Base-by-base conservation (phyloP, 2,329 filamentous ascomycete species). In the Nemania sp. region DNA sequence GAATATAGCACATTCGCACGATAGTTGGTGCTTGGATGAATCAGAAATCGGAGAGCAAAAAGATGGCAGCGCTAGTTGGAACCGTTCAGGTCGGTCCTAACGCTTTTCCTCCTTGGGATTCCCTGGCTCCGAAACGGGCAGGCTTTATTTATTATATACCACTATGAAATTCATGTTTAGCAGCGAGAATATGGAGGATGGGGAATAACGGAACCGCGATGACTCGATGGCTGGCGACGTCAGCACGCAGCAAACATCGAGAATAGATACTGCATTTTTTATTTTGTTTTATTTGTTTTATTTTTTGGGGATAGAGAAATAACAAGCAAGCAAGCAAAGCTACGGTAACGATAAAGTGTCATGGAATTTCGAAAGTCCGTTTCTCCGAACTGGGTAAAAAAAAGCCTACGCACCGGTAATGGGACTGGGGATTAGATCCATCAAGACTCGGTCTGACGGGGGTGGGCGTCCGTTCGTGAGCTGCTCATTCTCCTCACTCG, bases 271-370 rank as follows among this genome's bases (percentile, higher is more conserved):
- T 21, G 39, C 9, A 5, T 57, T 60, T 60, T 54, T 29, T 29
- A 29, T 7, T 29, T 29, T 29, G 39, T 60, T 54, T 29, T 29
- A 29, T 7, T 29, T 29, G 3, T 39, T n/a, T n/a, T n/a, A n/a
- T n/a, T n/a, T n/a, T n/a, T n/a, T n/a, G n/a, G n/a, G 52, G 18
- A 62, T 62, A 62, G 49, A 62, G 12, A 37, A 62, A 59, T 50
- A 61, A n/a, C 12, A 49, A 58, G n/a, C n/a, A n/a, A n/a, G n/a
- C n/a, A n/a, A n/a, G n/a, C n/a, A n/a, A 54, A 29, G 7, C 25
- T 29, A 29, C 25, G 25, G 7, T 29, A 7, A 29, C 25, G 25
- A 29, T 29, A 7, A 29, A 29, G 7, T 29, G 7, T 7, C 7
- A 29, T 29, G 25, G 25, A n/a, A n/a, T n/a, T n/a, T n/a, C n/a